Evolutionary conservation across 176 grass and related monocot genomes (phyloP), one percentile per base, ranked within the genome.

Genomic region (Oryza meyeriana): DNA sequence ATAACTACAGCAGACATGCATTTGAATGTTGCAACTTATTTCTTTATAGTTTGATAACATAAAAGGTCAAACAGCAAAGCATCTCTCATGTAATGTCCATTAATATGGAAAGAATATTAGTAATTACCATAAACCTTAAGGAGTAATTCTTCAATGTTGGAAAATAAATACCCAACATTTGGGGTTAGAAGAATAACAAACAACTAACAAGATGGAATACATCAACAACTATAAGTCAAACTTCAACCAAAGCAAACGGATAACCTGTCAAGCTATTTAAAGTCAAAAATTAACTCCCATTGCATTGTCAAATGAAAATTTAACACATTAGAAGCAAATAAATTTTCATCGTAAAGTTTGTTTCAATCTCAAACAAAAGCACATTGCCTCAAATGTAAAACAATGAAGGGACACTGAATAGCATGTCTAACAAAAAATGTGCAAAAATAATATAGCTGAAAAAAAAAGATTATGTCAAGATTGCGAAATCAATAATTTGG

Each of bases 401-500:
- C 12, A 67, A 50, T 68, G 47, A 66, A 66, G 5, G 32, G 66
- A 64, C 30, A 35, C 47, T 36, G 30, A 35, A 66, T 9, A 79
- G 35, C 42, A 68, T n/a, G 12, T 5, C 18, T 50, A 79, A 32
- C 29, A 47, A 67, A 79, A 76, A 45, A 48, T 31, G 44, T 8
- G 32, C 24, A 30, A 4, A 4, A 67, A 52, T 8, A 11, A 31
- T 29, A 78, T 65, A 79, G 18, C 45, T 55, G 24, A 66, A n/a
- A n/a, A 61, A n/a, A 38, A 76, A 61, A 76, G 7, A 76, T 39
- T 76, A 76, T 61, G 42, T 22, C 41, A 66, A 67, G 22, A 44
- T 79, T 27, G 68, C 1, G 29, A 66, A 35, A 68, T 13, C 31
- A 79, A n/a, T 45, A 34, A 67, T 67, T 31, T 35, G 33, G 44